A percentile compares a stretch with the other conserved stretches of the same genome.
Evolutionary conservation across 2,329 filamentous ascomycete species (phyloP).

Genomic region (Claviceps pusilla): DNA sequence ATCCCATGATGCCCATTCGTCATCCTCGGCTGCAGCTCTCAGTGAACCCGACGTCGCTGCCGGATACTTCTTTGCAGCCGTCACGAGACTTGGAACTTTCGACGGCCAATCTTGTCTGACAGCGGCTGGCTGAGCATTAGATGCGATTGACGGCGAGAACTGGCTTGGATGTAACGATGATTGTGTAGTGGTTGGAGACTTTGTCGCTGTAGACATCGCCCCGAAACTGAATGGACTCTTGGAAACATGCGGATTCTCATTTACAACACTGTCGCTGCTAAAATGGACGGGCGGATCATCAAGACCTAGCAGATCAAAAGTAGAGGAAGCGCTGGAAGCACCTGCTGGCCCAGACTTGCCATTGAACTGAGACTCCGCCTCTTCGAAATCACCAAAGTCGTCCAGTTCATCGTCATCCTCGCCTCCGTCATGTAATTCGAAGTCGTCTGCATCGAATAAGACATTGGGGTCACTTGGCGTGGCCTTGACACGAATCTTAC

Average conservation of each 20-base stretch:
- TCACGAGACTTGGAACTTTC: not conserved
- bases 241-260: not conserved
- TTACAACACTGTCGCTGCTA: not conserved
- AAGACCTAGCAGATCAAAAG: slow-evolving; percentile 27
- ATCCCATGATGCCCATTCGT: slow-evolving; percentile 27
- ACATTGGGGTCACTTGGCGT: slow-evolving; percentile 33
- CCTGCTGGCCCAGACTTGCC: not conserved
- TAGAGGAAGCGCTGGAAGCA: not conserved
- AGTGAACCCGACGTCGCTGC: not conserved
- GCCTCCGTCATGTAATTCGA: slow-evolving; percentile 25
- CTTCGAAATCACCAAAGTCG: slow-evolving; percentile 46
- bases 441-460: slow-evolving; percentile 51
- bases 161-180: slow-evolving; percentile 38
- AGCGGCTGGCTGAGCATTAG: slow-evolving; percentile 26
- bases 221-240: slow-evolving; percentile 15
- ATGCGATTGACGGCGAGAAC: slow-evolving; percentile 36
- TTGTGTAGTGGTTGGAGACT: slow-evolving; percentile 30
- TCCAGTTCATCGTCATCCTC: slow-evolving; percentile 35
- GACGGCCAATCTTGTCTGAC: not conserved
- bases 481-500: slow-evolving; percentile 13
- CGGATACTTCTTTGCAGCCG: slow-evolving; percentile 1
- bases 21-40: slow-evolving; percentile 17
- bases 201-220: slow-evolving; percentile 17
- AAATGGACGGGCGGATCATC: slow-evolving; percentile 15
- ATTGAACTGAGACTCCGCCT: slow-evolving; percentile 16